A percentile compares a stretch with the other conserved stretches of the same genome.
Conservation (phyloP, 2,329 filamentous ascomycete genomes). For the Epichloe sibirici region DNA sequence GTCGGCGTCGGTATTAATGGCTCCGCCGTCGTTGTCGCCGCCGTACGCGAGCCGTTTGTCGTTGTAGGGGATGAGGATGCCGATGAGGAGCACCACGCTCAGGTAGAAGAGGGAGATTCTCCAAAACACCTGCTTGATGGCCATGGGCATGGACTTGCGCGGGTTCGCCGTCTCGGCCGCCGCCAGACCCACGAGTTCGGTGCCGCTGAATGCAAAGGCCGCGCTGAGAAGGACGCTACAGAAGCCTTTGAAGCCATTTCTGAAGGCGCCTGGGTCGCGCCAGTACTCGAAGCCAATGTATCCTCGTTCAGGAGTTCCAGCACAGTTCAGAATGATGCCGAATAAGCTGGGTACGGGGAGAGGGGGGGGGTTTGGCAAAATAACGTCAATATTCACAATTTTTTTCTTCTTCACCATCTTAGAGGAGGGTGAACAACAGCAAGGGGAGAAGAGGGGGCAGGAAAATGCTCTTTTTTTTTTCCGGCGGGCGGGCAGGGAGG, state of each 20-base stretch:
- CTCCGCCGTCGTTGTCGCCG: background rate
- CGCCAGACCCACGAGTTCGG: conserved; percentile 14
- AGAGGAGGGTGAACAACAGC: no score
- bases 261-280: conserved; percentile 12
- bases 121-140: conserved; percentile 15
- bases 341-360: conserved; percentile 4
- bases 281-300: conserved; percentile 13
- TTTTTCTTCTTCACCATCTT: no score
- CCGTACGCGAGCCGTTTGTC: conserved; percentile 10
- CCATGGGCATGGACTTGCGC: conserved; percentile 13
- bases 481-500: no score
- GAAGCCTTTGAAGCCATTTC: conserved; percentile 14
- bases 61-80: conserved; percentile 11
- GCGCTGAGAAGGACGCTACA: conserved; percentile 11
- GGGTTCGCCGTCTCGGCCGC: conserved; percentile 14
- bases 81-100: conserved; percentile 12
- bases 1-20: background rate
- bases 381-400: no score
- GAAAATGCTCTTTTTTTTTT: no score
- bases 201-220: conserved; percentile 12
- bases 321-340: conserved; percentile 12
- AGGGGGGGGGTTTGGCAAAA: background rate
- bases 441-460: no score
- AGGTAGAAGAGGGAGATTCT: conserved; percentile 14
- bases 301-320: conserved; percentile 9